These are phyloP conservation scores for Candida tetrigidarum DNA, from an alignment of 1,139 yeast genomes.

Conservation along the genomic window DNA sequence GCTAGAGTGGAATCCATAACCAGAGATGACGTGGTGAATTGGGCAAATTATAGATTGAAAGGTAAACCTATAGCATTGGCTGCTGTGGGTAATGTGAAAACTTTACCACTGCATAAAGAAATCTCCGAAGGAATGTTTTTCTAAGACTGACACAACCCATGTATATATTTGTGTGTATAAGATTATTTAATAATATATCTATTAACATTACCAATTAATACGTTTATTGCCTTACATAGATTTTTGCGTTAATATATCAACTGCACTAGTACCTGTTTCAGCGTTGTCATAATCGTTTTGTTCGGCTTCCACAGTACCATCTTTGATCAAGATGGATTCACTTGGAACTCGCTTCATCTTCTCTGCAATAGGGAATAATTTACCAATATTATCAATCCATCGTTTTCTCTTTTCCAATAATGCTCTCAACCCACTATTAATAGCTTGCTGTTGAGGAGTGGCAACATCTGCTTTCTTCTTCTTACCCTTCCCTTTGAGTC, in stretches of 20 bases:
- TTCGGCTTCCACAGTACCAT: conserved; percentile 46
- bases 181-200: conserved; percentile 1
- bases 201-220: not conserved
- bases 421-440: conserved; percentile 77
- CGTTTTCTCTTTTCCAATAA: conserved; percentile 82
- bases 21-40: conserved; percentile 76
- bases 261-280: conserved; percentile 19
- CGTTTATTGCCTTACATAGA: not conserved
- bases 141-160: conserved; percentile 11
- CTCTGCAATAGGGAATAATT: conserved; percentile 70
- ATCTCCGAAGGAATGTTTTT: conserved; percentile 44
- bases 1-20: conserved; percentile 80
- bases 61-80: conserved; percentile 87
- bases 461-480: conserved; percentile 63
- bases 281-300: conserved; percentile 45
- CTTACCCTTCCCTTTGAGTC: conserved; percentile 81
- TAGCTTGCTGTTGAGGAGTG: conserved; percentile 53
- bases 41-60: conserved; percentile 86
- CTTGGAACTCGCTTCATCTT: conserved; percentile 78
- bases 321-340: conserved; percentile 52
- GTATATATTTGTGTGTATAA: not conserved
- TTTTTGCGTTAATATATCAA: conserved; percentile 20
- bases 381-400: conserved; percentile 92
- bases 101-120: conserved; percentile 62
- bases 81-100: conserved; percentile 80